phyloP scores from a whole-genome alignment of 2,329 filamentous ascomycete species.

The Cercospora brassicicola region DNA sequence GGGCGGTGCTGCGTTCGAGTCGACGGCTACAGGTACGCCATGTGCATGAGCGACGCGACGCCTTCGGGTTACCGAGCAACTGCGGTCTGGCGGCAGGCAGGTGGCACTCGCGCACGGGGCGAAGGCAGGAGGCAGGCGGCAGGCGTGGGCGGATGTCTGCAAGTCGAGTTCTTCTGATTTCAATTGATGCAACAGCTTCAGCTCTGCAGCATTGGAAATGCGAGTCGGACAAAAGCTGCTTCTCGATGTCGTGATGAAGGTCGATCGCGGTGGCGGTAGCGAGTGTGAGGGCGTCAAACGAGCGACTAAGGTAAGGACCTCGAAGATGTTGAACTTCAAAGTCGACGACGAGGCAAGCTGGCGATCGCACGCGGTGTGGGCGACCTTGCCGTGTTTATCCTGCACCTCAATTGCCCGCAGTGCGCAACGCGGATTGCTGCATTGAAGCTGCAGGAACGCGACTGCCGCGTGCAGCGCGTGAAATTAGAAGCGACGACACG shows the following conservation, averaged over 20 bases:
- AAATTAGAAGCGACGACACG: background rate
- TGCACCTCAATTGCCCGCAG: background rate
- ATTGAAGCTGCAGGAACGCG: background rate
- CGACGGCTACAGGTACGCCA: slow-evolving; percentile 3
- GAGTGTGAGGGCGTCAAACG: slow-evolving; percentile 2
- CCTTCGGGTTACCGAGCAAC: background rate
- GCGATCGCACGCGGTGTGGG: background rate
- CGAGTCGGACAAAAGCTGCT: background rate
- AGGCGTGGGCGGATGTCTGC: slow-evolving; percentile 4
- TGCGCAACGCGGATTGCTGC: background rate
- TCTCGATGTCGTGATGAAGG: background rate
- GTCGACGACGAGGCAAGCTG: background rate
- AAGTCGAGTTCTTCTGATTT: background rate
- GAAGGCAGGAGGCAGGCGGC: slow-evolving; percentile 7
- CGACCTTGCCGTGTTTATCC: background rate
- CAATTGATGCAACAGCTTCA: slow-evolving; percentile 3
- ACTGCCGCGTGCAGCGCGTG: background rate
- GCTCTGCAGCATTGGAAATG: background rate
- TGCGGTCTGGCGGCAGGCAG: slow-evolving; percentile 11
- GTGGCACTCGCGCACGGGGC: background rate
- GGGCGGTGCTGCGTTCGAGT: background rate
- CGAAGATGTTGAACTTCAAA: background rate
- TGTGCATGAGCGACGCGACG: slow-evolving; percentile 11
- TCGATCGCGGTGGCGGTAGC: background rate
- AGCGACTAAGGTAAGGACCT: background rate